Evolutionary conservation across 495 filamentous ascomycete species (phyloP), one percentile per base, ranked within the genome.

Genomic region (Penicillium manginii): DNA sequence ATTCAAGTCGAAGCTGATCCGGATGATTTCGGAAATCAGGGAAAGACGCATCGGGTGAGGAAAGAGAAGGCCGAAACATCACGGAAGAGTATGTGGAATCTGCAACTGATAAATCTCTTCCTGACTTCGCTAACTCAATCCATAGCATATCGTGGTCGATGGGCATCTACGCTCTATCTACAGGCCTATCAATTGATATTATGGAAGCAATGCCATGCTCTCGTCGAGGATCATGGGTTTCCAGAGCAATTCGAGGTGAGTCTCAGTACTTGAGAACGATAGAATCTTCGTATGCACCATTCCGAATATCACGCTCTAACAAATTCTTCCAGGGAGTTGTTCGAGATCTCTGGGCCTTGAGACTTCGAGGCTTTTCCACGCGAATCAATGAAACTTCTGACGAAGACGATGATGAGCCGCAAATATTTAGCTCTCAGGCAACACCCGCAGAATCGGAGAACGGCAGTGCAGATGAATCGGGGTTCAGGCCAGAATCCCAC

Each of bases 171-270:
- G 58, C 81, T 96, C n/a, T 96, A 87, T 71, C 75, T 98, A 37
- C 87, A 93, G 69, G 87, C 83, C 63, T 85, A 91, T 52, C 94
- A 98, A 72, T 74, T 97, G n/a, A 84, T 98, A 29, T 73, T 93
- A 1, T 84, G 86, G 77, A 89, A 91, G 69, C 90, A 93, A 78
- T 81, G 83, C 50, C 69, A 84, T 65, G 86, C 79, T 62, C 70
- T 92, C 45, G 74, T 91, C 9, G 74, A 84, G 31, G 71, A 77
- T 9, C 84, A 84, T 65, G 79, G 81, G 1, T 84, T 91, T 59
- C 86, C 88, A 21, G 70, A 76, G 49, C 80, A 89, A 60, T 71
- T 90, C 12, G 88, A 91, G 80, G 86, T 86, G 68, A 39, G 60
- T 58, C 26, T 31, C 40, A 8, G 8, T 43, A 29, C n/a, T 26